Base-by-base conservation (phyloP, 345 rosid species). In the Hibiscus syriacus region DNA sequence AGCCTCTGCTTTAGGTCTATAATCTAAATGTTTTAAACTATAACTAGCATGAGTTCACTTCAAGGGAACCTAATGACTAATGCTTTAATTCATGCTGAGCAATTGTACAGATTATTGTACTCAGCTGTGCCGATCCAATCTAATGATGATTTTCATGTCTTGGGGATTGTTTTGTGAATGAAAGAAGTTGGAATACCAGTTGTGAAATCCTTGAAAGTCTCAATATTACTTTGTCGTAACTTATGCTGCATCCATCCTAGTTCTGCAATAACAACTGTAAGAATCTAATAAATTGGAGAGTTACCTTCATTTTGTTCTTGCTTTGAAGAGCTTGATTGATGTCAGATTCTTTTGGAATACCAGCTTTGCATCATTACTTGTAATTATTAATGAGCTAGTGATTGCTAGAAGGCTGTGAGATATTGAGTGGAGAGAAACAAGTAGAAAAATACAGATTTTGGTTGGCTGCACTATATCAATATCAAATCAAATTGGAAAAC, bases 241-340 rank as follows among this genome's bases (percentile, higher is more conserved):
- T 80, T 84, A 50, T 80, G 83, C 74, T 80, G 87, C 92, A 84
- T 82, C 98, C 96, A 90, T 55, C 85, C 90, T 75, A 83, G 78
- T 72, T 70, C 97, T 88, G 98, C 85, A 67, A 80, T 76, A 78
- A 75, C 59, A 53, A 72, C 60, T 49, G 34, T 68, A 22, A 61
- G 26, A 66, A 70, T 48, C 76, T 22, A 53, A 75, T 66, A 63
- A 54, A 71, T 57, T 32, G 20, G 52, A 73, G 57, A 66, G 84
- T 64, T 76, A 87, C 98, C 95, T 83, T 81, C 98, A 90, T 92
- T 73, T 70, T 85, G n/a, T 43, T 43, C 77, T 25, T 72, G 26
- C 80, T 73, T 57, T 23, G 52, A 41, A 74, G 53, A 61, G 27
- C 69, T 74, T 68, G 41, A 9, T 80, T 56, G 56, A 38, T 38